These are phyloP conservation scores for Camelina neglecta DNA, from an alignment of 345 rosid species.

Conservation along the genomic window DNA sequence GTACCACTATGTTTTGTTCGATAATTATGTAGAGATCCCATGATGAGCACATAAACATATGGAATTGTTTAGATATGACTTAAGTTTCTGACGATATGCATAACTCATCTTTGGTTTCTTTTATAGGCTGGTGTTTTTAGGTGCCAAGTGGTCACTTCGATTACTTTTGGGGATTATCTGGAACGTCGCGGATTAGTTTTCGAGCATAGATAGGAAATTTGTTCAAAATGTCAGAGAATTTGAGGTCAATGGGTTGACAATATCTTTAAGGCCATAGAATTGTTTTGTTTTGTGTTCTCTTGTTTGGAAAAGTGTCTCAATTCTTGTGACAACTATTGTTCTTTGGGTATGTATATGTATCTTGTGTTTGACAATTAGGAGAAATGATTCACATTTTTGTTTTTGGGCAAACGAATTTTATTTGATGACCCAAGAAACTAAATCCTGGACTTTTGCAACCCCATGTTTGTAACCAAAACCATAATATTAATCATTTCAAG, in stretches of 20 bases:
- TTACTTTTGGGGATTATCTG: slow-evolving; percentile 15
- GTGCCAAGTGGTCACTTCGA: slow-evolving; percentile 26
- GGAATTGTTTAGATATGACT: slow-evolving; percentile 1
- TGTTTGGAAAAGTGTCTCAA: slow-evolving; percentile 8
- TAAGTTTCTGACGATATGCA: neutral
- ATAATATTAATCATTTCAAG: neutral
- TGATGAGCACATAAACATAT: neutral
- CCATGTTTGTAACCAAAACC: neutral
- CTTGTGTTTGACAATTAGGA: slow-evolving; percentile 10
- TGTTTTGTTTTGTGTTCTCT: slow-evolving; percentile 10
- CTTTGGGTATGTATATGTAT: slow-evolving; percentile 24
- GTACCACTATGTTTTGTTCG: neutral
- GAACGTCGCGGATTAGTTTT: slow-evolving; percentile 5
- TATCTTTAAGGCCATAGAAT: slow-evolving; percentile 11
- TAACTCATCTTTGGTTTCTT: neutral
- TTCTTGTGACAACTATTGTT: slow-evolving; percentile 18
- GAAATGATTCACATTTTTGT: neutral
- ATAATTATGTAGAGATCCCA: neutral
- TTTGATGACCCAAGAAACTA: neutral
- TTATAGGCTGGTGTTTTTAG: slow-evolving; percentile 29
- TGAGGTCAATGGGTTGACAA: slow-evolving; percentile 21
- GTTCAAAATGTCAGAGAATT: slow-evolving; percentile 23
- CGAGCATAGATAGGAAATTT: slow-evolving; percentile 21
- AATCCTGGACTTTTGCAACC: neutral
- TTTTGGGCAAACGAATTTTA: neutral